phyloP scores from a whole-genome alignment of 805 yeast species.

The Candida namnaoensis region DNA sequence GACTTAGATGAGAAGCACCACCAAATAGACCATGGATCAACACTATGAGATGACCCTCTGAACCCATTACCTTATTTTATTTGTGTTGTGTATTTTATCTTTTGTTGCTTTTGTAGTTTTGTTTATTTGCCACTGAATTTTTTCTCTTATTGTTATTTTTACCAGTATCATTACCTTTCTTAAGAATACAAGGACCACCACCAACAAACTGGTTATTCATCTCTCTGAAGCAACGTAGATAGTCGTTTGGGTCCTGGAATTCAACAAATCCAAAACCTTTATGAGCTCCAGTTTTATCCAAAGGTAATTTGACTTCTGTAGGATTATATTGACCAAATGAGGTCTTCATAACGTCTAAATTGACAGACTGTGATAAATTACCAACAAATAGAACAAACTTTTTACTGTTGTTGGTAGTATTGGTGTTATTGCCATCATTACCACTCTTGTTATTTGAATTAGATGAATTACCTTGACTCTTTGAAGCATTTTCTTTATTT shows the following conservation, averaged over 20 bases:
- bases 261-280: constrained; percentile 75
- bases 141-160: too few relatives aligned
- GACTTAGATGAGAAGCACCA: constrained; percentile 45
- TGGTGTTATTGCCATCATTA: not conserved
- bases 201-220: constrained; percentile 76
- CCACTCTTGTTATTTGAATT: not conserved
- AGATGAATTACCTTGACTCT: too few relatives aligned
- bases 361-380: constrained; percentile 60
- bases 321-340: constrained; percentile 48
- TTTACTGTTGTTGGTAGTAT: constrained; percentile 4
- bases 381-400: constrained; percentile 69
- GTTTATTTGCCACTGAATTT: too few relatives aligned
- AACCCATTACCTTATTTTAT: constrained; percentile 1
- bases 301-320: constrained; percentile 53
- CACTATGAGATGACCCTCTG: constrained; percentile 50
- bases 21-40: constrained; percentile 75
- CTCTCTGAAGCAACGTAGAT: constrained; percentile 61
- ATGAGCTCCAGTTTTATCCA: constrained; percentile 34
- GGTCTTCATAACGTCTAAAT: constrained; percentile 41
- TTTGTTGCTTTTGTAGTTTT: not conserved
- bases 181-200: constrained; percentile 60
- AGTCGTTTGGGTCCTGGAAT: constrained; percentile 56
- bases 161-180: constrained; percentile 42
- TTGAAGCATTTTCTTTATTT: too few relatives aligned
- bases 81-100: constrained; percentile 2